Base-by-base conservation (phyloP, 1,284 basidiomycete species). In the Pascua guehoae region DNA sequence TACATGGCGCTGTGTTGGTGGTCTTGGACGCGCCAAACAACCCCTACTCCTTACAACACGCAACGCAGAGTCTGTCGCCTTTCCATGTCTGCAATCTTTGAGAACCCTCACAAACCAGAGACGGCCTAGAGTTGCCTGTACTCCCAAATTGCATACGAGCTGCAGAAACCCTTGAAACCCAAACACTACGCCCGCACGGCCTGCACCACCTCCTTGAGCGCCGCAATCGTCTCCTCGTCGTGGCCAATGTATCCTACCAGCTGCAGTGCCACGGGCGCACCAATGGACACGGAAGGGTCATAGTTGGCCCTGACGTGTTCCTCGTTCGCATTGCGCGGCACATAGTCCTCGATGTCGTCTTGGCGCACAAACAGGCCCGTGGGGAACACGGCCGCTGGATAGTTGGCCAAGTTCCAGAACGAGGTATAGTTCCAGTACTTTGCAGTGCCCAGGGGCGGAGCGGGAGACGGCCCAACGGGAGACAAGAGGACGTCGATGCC, bases 371-470 rank as follows among this genome's bases (percentile, higher is more conserved):
- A 86, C 56, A 66, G 61, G 0, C 84, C 82, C 1, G 86, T 86
- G 0, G 89, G 89, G 59, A 91, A 81, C 7, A 83, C 77, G n/a
- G 83, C 78, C 1, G 82, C 80, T 0, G 87, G 80, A 64, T 85
- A 88, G 68, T 90, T 88, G 36, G 88, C 79, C 5, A 80, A 68
- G 66, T 88, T 89, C 81, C 82, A 88, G 43, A 84, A 59, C 67
- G 79, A 78, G 0, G 87, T 88, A 65, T 87, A 88, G 42, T 61
- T 58, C 61, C 69, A 72, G 55, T 75, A 71, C 50, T 60, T 66
- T 32, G 66, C 54, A 1, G 71, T 72, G 17, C 66, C 65, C 32
- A 68, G 57, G 16, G 57, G 61, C 2, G 67, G 66, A 0, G 74
- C 73, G 1, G 72, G 69, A 37, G 67, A 64, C 8, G 70, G 67